Evolutionary conservation across 331 rosid species (phyloP).

Genomic region (Ulmus americana): DNA sequence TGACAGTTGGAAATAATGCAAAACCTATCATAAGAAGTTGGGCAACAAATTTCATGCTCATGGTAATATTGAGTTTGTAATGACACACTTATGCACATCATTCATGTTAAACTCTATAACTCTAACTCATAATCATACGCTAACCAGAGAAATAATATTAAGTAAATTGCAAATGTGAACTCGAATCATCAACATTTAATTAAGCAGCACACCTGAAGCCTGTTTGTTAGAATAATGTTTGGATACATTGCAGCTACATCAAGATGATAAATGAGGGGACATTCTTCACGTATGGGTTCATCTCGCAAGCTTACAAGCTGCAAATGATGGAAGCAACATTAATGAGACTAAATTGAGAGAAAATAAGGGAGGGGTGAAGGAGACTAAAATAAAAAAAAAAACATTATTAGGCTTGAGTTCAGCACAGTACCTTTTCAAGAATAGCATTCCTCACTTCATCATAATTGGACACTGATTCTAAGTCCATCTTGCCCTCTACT

Average conservation of each 20-base stretch:
- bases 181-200: not conserved
- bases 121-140: too few species aligned
- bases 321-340: slow-evolving; percentile 26
- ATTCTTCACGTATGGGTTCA: slow-evolving; percentile 69
- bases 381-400: slow-evolving; percentile 5
- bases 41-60: too few species aligned
- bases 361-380: not conserved
- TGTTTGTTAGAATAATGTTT: slow-evolving; percentile 85
- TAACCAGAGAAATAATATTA: too few species aligned
- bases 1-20: too few species aligned
- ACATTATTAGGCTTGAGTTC: slow-evolving; percentile 10
- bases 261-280: slow-evolving; percentile 93
- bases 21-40: too few species aligned
- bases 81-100: too few species aligned
- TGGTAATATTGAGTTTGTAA: too few species aligned
- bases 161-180: too few species aligned
- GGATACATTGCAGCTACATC: slow-evolving; percentile 99
- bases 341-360: slow-evolving; percentile 6
- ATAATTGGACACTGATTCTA: slow-evolving; percentile 73
- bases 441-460: slow-evolving; percentile 80
- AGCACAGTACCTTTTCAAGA: slow-evolving; percentile 67
- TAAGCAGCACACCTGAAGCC: slow-evolving; percentile 76
- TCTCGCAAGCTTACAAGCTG: slow-evolving; percentile 77
- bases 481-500: slow-evolving; percentile 92
- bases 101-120: too few species aligned